Conservation (phyloP, 768 basidiomycete genomes). For the Rhodotorula kratochvilovae region DNA sequence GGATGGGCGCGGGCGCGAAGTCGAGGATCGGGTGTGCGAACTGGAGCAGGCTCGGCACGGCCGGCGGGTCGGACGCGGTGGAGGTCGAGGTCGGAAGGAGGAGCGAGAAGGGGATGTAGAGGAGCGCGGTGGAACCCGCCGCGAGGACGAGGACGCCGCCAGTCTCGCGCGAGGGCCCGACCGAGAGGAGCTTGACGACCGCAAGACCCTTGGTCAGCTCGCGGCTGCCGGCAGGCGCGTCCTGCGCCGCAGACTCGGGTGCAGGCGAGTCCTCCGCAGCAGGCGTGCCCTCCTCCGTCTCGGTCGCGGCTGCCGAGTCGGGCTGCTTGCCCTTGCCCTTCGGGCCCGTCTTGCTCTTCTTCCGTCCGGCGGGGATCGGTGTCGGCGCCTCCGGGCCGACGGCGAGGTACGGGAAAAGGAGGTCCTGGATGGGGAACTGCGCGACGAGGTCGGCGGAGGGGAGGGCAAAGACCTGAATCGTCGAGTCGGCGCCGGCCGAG, state of each 20-base stretch:
- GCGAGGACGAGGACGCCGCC: conserved; percentile 33
- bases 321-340: conserved; percentile 1
- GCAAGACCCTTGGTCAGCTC: conserved; percentile 31
- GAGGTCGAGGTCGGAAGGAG: conserved; percentile 15
- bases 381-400: conserved; percentile 21
- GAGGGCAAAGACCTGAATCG: conserved; percentile 76
- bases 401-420: conserved; percentile 12
- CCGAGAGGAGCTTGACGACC: conserved; percentile 31
- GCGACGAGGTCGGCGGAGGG: conserved; percentile 47
- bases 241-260: background rate
- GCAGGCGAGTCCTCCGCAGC: background rate
- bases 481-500: conserved; percentile 81
- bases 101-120: conserved; percentile 29
- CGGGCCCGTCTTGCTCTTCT: conserved; percentile 29
- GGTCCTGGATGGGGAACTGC: conserved; percentile 16
- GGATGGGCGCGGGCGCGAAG: conserved; percentile 11
- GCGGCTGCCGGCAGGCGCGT: background rate
- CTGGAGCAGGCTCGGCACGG: conserved; percentile 8
- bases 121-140: conserved; percentile 28
- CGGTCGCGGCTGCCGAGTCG: background rate
- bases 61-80: background rate
- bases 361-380: conserved; percentile 11
- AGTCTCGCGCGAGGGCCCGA: conserved; percentile 15
- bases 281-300: background rate
- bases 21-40: conserved; percentile 30